Evolutionary conservation across 768 basidiomycete species (phyloP).

Genomic region (Piloderma croceum): DNA sequence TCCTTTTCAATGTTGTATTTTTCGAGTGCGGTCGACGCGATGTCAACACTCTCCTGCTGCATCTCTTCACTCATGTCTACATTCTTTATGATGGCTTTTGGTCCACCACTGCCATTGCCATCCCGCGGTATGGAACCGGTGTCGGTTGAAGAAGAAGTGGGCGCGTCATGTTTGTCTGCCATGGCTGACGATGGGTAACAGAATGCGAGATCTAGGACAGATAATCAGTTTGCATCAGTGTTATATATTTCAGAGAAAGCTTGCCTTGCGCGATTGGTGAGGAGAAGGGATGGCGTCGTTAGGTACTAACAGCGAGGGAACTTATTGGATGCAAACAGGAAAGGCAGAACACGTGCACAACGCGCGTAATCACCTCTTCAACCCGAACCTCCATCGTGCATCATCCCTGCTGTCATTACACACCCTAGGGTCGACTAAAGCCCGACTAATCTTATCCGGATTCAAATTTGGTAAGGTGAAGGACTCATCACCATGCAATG

Average conservation of each 20-base stretch:
- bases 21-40: conserved; percentile 79
- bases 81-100: conserved; percentile 92
- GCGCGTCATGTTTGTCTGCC: conserved; percentile 57
- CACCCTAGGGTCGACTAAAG: no score
- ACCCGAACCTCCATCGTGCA: no score
- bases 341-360: no score
- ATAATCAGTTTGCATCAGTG: conserved; percentile 2
- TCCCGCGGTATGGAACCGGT: conserved; percentile 39
- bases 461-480: no score
- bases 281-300: no score
- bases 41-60: conserved; percentile 91
- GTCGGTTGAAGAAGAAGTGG: conserved; percentile 52
- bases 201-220: conserved; percentile 2
- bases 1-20: conserved; percentile 96
- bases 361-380: no score
- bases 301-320: no score
- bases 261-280: conserved; percentile 25
- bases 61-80: conserved; percentile 96
- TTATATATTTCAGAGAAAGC: conserved; percentile 22
- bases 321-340: no score
- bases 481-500: no score
- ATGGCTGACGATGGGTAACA: no score
- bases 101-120: conserved; percentile 31
- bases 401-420: no score
- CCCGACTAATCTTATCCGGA: no score